These are phyloP conservation scores for Rhododendron vialii DNA, from an alignment of 148 eudicot species.

Conservation along the genomic window DNA sequence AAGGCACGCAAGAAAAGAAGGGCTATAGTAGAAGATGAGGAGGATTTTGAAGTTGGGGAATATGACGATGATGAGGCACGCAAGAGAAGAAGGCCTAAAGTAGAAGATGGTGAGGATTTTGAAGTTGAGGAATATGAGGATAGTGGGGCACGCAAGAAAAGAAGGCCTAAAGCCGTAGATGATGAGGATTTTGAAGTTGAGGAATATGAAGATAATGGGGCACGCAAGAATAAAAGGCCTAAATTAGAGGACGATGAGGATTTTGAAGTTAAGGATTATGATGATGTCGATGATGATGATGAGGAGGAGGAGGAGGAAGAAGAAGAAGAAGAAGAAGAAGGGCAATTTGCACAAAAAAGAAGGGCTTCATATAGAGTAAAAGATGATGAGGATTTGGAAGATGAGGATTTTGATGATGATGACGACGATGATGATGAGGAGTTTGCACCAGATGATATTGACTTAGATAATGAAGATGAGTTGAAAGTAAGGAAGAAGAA, in stretches of 20 bases:
- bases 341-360: not conserved
- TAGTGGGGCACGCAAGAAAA: slow-evolving; percentile 6
- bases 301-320: not conserved
- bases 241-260: slow-evolving; percentile 47
- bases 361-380: not conserved
- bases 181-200: slow-evolving; percentile 46
- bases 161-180: slow-evolving; percentile 16
- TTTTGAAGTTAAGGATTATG: slow-evolving; percentile 19
- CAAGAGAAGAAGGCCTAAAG: slow-evolving; percentile 5
- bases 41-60: slow-evolving; percentile 45
- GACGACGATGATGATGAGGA: slow-evolving; percentile 53
- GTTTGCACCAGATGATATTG: slow-evolving; percentile 48
- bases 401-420: slow-evolving; percentile 24
- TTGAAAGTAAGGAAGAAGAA: slow-evolving; percentile 22
- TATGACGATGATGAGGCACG: not conserved
- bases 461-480: slow-evolving; percentile 49
- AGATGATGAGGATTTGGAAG: slow-evolving; percentile 24
- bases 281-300: slow-evolving; percentile 36
- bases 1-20: slow-evolving; percentile 40
- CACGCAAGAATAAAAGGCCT: slow-evolving; percentile 40
- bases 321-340: not conserved
- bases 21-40: slow-evolving; percentile 40
- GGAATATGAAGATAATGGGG: slow-evolving; percentile 30
- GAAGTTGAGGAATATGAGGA: slow-evolving; percentile 44
- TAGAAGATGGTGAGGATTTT: slow-evolving; percentile 41